These are phyloP conservation scores for Exophiala sp. DNA, from an alignment of 2,329 filamentous ascomycete species.

Conservation along the genomic window DNA sequence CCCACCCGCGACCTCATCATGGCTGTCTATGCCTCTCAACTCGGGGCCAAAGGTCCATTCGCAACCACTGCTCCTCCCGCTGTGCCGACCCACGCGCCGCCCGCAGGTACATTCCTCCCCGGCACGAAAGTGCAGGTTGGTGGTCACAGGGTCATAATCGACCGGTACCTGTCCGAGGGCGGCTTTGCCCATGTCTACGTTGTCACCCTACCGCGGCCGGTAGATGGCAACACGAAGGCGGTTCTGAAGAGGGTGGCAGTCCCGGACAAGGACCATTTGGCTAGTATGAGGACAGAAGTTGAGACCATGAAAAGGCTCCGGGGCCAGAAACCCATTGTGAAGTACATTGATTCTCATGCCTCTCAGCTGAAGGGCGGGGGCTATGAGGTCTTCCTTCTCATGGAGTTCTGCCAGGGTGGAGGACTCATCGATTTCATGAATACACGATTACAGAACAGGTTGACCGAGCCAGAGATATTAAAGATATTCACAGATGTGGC, in stretches of 20 bases:
- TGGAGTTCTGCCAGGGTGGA: constrained; percentile 95
- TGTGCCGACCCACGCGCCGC: constrained; percentile 32
- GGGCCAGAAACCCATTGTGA: constrained; percentile 93
- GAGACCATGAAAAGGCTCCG: constrained; percentile 99
- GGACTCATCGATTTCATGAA: constrained; percentile 99
- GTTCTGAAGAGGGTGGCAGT: constrained; percentile 95
- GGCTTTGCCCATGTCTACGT: constrained; percentile 98
- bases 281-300: constrained; percentile 96
- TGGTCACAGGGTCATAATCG: constrained; percentile 85
- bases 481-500: constrained; percentile 95
- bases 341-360: constrained; percentile 96
- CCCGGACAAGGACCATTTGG: constrained; percentile 89
- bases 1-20: constrained; percentile 12
- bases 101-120: constrained; percentile 83
- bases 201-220: constrained; percentile 74
- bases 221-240: constrained; percentile 74
- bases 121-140: constrained; percentile 97
- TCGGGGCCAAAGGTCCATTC: constrained; percentile 22
- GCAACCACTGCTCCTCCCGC: constrained; percentile 30
- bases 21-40: constrained; percentile 28
- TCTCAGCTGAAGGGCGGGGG: constrained; percentile 88
- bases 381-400: constrained; percentile 96
- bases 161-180: constrained; percentile 96
- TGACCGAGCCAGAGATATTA: constrained; percentile 96
- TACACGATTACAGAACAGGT: constrained; percentile 87